Evolutionary conservation across 169 alveolate genomes (phyloP).

Genomic region (Cryptosporidium andersoni): DNA sequence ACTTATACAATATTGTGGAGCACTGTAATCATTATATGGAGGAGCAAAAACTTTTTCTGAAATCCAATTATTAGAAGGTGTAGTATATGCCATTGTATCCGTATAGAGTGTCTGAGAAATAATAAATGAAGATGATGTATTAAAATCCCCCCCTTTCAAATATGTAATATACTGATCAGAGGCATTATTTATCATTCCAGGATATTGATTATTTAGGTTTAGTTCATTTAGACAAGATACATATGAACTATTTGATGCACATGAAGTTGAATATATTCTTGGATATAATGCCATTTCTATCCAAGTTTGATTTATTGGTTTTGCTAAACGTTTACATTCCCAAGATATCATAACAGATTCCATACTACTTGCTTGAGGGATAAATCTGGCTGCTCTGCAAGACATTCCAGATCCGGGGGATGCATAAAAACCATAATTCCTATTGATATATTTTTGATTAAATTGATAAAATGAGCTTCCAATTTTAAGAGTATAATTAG

Average conservation of each 20-base stretch:
- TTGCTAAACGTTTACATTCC: constrained; percentile 35
- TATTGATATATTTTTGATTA: constrained; percentile 34
- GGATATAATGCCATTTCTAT: constrained; percentile 11
- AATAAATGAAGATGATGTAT: constrained; percentile 19
- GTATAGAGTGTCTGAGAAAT: constrained; percentile 30
- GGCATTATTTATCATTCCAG: constrained; percentile 40
- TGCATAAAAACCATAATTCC: constrained; percentile 47
- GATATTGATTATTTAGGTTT: constrained; percentile 2
- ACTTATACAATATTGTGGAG: constrained; percentile 49
- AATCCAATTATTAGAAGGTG: constrained; percentile 14
- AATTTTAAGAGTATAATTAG: constrained; percentile 21
- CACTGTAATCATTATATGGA: constrained; percentile 23
- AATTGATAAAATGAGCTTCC: constrained; percentile 58
- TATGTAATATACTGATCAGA: constrained; percentile 17
- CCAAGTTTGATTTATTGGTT: constrained; percentile 18
- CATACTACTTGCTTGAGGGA: constrained; percentile 48
- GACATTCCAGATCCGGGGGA: constrained; percentile 56
- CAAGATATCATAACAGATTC: constrained; percentile 45
- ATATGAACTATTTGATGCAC: constrained; percentile 14
- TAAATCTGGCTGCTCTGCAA: constrained; percentile 67
- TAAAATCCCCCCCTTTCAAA: constrained; percentile 33
- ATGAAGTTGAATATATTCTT: constrained; percentile 28
- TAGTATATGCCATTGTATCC: constrained; percentile 49
- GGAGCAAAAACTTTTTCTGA: constrained; percentile 65
- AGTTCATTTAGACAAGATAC: constrained; percentile 20